These are phyloP conservation scores for Escovopsis weberi DNA, from an alignment of 2,329 filamentous ascomycete genomes.

Conservation along the genomic window DNA sequence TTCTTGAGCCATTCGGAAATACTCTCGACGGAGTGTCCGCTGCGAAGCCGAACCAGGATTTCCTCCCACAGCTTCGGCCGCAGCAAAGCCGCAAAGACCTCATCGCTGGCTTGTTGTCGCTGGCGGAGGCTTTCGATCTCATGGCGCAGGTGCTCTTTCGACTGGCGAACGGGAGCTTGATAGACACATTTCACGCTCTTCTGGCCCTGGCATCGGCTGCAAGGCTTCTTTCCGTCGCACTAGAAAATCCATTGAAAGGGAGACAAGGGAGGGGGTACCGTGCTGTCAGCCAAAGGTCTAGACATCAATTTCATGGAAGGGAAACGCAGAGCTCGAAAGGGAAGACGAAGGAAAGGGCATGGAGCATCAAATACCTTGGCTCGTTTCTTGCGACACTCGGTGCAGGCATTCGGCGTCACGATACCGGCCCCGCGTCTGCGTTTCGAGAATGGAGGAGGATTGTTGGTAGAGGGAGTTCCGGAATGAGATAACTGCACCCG, in stretches of 20 bases:
- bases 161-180: conserved; percentile 47
- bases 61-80: conserved; percentile 38
- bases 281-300: too few relatives aligned
- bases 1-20: conserved; percentile 40
- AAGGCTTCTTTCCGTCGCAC: conserved; percentile 46
- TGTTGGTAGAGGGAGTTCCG: conserved; percentile 1
- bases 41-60: conserved; percentile 36
- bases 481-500: conserved; percentile 10
- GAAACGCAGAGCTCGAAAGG: background rate
- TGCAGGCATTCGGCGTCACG: conserved; percentile 46
- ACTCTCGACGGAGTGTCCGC: conserved; percentile 37
- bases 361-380: conserved; percentile 32
- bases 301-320: background rate
- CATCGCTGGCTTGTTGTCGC: conserved; percentile 39
- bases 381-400: conserved; percentile 46
- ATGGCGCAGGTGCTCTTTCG: conserved; percentile 44
- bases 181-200: conserved; percentile 44
- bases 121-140: conserved; percentile 44
- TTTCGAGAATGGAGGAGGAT: conserved; percentile 28
- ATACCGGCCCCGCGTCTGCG: conserved; percentile 39
- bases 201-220: conserved; percentile 39
- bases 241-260: conserved; percentile 11
- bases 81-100: conserved; percentile 39
- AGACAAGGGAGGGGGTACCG: background rate
- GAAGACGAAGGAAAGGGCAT: background rate